phyloP scores from a whole-genome alignment of 1,139 yeast species.

The Meyerozyma sp. region DNA sequence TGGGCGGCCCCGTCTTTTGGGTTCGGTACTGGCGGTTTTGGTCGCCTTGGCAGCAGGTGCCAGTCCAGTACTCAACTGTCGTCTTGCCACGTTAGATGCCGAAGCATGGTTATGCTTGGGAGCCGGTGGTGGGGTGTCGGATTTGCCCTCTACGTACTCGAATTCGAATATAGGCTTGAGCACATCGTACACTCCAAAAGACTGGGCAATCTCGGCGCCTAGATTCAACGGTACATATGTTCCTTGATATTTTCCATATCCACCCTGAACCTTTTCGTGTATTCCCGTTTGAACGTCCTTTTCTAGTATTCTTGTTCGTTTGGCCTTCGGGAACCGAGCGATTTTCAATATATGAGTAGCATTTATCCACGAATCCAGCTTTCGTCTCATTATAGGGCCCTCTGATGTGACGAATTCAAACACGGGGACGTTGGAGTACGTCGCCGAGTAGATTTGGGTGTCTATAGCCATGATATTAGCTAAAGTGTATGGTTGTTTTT shows the following conservation, averaged over 20 bases:
- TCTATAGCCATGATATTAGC: slow-evolving; percentile 7
- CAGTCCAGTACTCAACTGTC: slow-evolving; percentile 21
- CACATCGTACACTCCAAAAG: slow-evolving; percentile 64
- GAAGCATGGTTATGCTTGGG: slow-evolving; percentile 79
- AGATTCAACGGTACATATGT: slow-evolving; percentile 81
- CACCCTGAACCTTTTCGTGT: slow-evolving; percentile 94
- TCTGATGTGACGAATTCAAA: slow-evolving; percentile 65
- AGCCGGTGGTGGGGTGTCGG: slow-evolving; percentile 72
- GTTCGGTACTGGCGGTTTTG: slow-evolving; percentile 17
- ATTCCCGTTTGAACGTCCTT: slow-evolving; percentile 80
- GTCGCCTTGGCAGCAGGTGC: slow-evolving; percentile 11
- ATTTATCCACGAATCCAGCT: slow-evolving; percentile 77
- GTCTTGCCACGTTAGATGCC: slow-evolving; percentile 45
- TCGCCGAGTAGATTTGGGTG: slow-evolving; percentile 65
- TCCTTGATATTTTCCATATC: slow-evolving; percentile 92
- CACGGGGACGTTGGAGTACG: slow-evolving; percentile 66
- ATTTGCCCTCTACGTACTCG: slow-evolving; percentile 48
- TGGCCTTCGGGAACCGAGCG: slow-evolving; percentile 83
- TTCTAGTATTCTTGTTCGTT: slow-evolving; percentile 78
- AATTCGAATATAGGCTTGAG: slow-evolving; percentile 68
- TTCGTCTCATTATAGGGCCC: slow-evolving; percentile 79
- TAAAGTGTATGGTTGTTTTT: background rate
- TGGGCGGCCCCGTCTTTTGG: slow-evolving; percentile 46
- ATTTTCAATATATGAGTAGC: slow-evolving; percentile 88
- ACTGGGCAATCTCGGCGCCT: slow-evolving; percentile 43